Base-by-base conservation (phyloP, 805 yeast genomes). In the Kazachstania viticola region DNA sequence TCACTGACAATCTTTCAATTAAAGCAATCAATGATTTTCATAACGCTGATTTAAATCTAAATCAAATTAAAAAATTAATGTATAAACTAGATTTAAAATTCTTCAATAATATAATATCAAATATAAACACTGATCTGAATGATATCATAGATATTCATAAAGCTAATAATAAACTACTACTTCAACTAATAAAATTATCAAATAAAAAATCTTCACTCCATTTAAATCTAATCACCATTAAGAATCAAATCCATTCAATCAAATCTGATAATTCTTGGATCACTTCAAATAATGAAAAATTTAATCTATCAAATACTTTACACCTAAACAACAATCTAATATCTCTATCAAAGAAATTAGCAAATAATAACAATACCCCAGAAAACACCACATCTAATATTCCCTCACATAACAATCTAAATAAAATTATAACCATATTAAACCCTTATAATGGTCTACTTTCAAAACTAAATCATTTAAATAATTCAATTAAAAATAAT, bases 61-160 rank as follows among this genome's bases (percentile, higher is more conserved):
- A 33, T 13, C 34, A 28, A 17, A 14, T 32, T 14, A 25, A 39
- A 8, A 46, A 45, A 30, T 27, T 54, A 32, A 32, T 40, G 37
- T 45, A 41, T 30, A 48, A 50, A 32, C 30, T 54, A 17, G 60
- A 54, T 34, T 36, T 45, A 17, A 40, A 45, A 21, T 41, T 53
- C 7, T 48, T 51, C 25, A 39, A 40, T 30, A 29, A 37, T 5
- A 31, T 50, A 14, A n/a, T 38, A 13, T 37, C 45, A 11, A 38
- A 36, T 14, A 31, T 49, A 14, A 29, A 32, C 4, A 37, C 37
- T 23, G 60, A 54, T 31, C 34, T 54, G 12, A 33, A 36, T n/a
- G 57, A 53, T 32, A 47, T 53, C 9, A 30, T 44, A 16, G 60
- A 53, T 29, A 46, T 53, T 17, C 48, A 51, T 36, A 21, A 45